Evolutionary conservation across 305 asterid species (phyloP), one percentile per base, ranked within the genome.

Genomic region (Petunia hybrid): DNA sequence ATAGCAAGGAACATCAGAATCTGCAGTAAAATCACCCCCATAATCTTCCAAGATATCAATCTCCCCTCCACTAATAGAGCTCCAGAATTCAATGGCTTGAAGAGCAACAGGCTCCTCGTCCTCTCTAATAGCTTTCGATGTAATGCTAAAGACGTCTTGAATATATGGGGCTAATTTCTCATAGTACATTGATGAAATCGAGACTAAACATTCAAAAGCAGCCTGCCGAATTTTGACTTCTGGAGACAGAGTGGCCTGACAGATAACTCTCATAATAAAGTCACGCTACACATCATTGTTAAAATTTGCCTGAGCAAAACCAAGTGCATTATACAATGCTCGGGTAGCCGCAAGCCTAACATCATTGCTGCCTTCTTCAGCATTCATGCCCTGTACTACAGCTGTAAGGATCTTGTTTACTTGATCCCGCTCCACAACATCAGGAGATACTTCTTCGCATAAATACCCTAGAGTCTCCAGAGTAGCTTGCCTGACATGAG

Each of bases 291-390:
- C 89, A 78, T 90, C 95, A 78, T 93, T 93, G 16, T 95, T 88
- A 84, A 94, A 94, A 87, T 94, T 94, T 46, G 97, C 97, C 86
- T 92, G 97, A 51, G 98, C 97, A 87, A 94, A 94, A n/a, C 97
- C 94, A 79, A 94, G 93, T 79, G 98, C 98, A 82, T 94, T 93
- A 83, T 94, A 91, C 80, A 94, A 79, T 53, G 98, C 97, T 83
- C 92, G 85, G 31, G 95, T 90, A 40, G 98, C 97, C 10, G 97
- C 93, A 85, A 94, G 94, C 73, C 97, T 90, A 66, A 94, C 97
- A 79, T 92, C 96, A 61, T 82, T 83, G 68, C 31, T 62, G 55
- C 76, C 87, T 87, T 93, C 98, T 79, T 82, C 89, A 61, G 93
- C 95, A 92, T 91, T 91, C 97, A 94, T 94, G 80, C 97, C 97